phyloP scores from a whole-genome alignment of 768 basidiomycete species.

The Leccinum pellstonianum region DNA sequence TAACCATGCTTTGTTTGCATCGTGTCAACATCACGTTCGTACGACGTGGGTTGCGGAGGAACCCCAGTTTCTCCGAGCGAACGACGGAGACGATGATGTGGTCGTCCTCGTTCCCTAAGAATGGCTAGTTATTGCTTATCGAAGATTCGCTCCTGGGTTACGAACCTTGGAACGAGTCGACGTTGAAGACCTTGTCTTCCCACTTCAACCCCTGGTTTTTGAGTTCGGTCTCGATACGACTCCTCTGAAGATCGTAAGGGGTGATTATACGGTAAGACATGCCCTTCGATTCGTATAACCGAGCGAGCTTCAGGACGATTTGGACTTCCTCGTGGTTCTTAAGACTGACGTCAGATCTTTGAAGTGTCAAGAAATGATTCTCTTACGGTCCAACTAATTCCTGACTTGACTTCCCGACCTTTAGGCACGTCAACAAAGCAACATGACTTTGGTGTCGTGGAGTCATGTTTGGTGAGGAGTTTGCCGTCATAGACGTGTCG shows the following conservation, averaged over 20 bases:
- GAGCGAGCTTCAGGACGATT: constrained; percentile 54
- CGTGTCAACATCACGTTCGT: constrained; percentile 88
- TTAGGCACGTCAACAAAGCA: constrained; percentile 39
- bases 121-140: constrained; percentile 7
- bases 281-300: constrained; percentile 43
- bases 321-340: constrained; percentile 62
- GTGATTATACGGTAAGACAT: constrained; percentile 67
- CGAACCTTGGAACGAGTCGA: constrained; percentile 82
- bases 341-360: neutral
- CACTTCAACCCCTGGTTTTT: constrained; percentile 46
- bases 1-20: constrained; percentile 72
- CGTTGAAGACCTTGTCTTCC: constrained; percentile 71
- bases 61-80: constrained; percentile 57
- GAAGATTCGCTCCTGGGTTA: neutral
- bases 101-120: constrained; percentile 76
- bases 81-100: constrained; percentile 72
- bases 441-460: constrained; percentile 35
- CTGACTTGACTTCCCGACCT: constrained; percentile 31
- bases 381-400: constrained; percentile 39
- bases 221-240: constrained; percentile 53
- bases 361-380: neutral
- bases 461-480: constrained; percentile 55
- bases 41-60: constrained; percentile 58
- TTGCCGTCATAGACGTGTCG: constrained; percentile 55
- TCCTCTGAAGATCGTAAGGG: constrained; percentile 75